Evolutionary conservation across 352 stramenopile species (phyloP).

Genomic region (Phytophthora chlamydospora): DNA sequence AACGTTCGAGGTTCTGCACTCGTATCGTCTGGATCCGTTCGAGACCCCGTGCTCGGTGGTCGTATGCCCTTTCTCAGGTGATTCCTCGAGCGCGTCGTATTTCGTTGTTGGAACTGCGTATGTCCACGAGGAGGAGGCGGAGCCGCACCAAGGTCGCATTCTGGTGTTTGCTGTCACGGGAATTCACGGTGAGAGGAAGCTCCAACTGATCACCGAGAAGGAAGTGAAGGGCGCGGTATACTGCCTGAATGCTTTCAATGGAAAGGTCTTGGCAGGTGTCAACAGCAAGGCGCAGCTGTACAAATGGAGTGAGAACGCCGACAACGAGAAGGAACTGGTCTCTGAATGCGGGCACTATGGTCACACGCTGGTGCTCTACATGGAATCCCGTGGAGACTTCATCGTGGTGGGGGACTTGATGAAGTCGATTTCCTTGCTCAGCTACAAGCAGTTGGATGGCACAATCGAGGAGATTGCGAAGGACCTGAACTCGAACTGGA

Average conservation of each 20-base stretch:
- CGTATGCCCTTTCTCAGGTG: conserved; percentile 79
- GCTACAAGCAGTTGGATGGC: conserved; percentile 92
- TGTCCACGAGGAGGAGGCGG: conserved; percentile 94
- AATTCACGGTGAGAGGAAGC: conserved; percentile 83
- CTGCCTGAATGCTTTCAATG: conserved; percentile 94
- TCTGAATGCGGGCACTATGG: conserved; percentile 95
- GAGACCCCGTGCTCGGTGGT: conserved; percentile 89
- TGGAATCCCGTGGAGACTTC: conserved; percentile 94
- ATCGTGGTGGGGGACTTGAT: conserved; percentile 97
- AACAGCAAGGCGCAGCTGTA: conserved; percentile 96
- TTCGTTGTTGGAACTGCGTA: conserved; percentile 92
- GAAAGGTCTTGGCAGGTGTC: conserved; percentile 92
- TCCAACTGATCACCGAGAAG: conserved; percentile 92
- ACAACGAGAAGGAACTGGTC: conserved; percentile 91
- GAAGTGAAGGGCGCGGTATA: conserved; percentile 96
- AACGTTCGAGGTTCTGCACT: conserved; percentile 94
- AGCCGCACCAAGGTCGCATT: conserved; percentile 95
- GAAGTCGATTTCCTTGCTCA: conserved; percentile 96
- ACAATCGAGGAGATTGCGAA: conserved; percentile 96
- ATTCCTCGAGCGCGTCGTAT: conserved; percentile 77
- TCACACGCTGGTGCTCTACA: conserved; percentile 95
- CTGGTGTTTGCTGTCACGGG: conserved; percentile 91
- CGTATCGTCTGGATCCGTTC: conserved; percentile 87
- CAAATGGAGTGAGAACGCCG: conserved; percentile 90
- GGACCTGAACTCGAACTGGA: conserved; percentile 97